These are phyloP conservation scores for Fusarium mangiferae DNA, from an alignment of 2,329 filamentous ascomycete genomes.

Conservation along the genomic window DNA sequence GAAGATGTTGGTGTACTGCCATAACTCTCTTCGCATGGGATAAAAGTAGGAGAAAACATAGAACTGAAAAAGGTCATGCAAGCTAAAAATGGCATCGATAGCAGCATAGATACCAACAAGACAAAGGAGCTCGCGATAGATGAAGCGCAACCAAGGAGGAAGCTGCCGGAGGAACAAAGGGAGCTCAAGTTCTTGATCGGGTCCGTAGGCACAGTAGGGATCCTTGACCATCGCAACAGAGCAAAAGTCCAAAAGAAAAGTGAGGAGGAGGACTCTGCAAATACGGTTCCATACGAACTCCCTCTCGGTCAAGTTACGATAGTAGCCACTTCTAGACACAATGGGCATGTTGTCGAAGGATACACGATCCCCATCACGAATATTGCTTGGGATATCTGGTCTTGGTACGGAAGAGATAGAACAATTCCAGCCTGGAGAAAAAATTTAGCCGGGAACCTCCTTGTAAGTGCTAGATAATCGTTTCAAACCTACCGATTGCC, in stretches of 20 bases:
- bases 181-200: slow-evolving; percentile 49
- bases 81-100: slow-evolving; percentile 68
- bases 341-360: slow-evolving; percentile 55
- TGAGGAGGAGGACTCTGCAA: slow-evolving; percentile 62
- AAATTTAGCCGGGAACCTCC: not conserved
- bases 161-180: slow-evolving; percentile 57
- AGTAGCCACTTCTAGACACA: slow-evolving; percentile 58
- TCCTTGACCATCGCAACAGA: slow-evolving; percentile 78
- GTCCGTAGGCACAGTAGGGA: slow-evolving; percentile 76
- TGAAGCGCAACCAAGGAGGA: slow-evolving; percentile 57
- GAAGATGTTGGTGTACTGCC: slow-evolving; percentile 65
- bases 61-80: slow-evolving; percentile 68
- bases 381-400: slow-evolving; percentile 52
- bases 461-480: not conserved
- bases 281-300: slow-evolving; percentile 60
- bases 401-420: slow-evolving; percentile 62
- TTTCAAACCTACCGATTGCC: slow-evolving; percentile 58
- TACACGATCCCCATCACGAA: slow-evolving; percentile 51
- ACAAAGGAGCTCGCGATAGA: slow-evolving; percentile 67
- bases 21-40: slow-evolving; percentile 61
- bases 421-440: slow-evolving; percentile 64
- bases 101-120: slow-evolving; percentile 67
- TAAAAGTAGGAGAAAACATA: slow-evolving; percentile 61
- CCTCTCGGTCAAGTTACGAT: slow-evolving; percentile 53
- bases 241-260: slow-evolving; percentile 75